Conservation (phyloP, 1,284 basidiomycete species). For the Trametes pubescens region DNA sequence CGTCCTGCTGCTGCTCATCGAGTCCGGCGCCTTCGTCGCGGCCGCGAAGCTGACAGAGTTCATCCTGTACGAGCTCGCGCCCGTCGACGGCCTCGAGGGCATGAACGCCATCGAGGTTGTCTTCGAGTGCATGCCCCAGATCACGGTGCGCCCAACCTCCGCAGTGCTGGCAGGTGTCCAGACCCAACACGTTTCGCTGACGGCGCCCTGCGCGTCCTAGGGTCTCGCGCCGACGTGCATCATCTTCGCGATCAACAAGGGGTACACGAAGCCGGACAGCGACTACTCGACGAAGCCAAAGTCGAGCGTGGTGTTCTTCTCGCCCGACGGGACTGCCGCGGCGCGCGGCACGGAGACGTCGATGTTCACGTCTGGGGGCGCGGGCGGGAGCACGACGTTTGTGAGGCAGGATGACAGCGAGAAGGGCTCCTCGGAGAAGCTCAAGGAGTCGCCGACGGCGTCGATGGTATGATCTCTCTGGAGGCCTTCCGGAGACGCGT, state of each 20-base stretch:
- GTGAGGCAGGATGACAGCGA: not conserved
- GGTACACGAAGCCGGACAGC: not conserved
- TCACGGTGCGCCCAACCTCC: constrained; percentile 10
- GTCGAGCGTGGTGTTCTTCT: not conserved
- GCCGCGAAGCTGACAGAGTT: constrained; percentile 25
- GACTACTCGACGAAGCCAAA: not conserved
- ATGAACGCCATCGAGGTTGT: constrained; percentile 26
- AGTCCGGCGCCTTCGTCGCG: constrained; percentile 21
- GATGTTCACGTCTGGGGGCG: no score
- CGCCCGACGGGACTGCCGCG: not conserved
- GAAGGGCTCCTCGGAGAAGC: not conserved
- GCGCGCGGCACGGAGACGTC: not conserved
- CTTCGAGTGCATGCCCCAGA: constrained; percentile 26
- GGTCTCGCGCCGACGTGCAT: constrained; percentile 15
- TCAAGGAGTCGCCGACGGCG: not conserved
- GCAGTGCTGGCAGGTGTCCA: not conserved
- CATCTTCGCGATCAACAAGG: constrained; percentile 17
- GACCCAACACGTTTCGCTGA: not conserved
- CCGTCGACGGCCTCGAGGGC: constrained; percentile 21
- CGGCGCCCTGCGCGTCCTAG: not conserved
- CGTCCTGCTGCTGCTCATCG: constrained; percentile 18
- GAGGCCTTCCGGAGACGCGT: not conserved
- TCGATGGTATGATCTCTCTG: not conserved
- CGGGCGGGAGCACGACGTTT: not conserved
- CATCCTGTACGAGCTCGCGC: constrained; percentile 20